Conservation (phyloP, 768 basidiomycete species). For the Lentinus brumalis region DNA sequence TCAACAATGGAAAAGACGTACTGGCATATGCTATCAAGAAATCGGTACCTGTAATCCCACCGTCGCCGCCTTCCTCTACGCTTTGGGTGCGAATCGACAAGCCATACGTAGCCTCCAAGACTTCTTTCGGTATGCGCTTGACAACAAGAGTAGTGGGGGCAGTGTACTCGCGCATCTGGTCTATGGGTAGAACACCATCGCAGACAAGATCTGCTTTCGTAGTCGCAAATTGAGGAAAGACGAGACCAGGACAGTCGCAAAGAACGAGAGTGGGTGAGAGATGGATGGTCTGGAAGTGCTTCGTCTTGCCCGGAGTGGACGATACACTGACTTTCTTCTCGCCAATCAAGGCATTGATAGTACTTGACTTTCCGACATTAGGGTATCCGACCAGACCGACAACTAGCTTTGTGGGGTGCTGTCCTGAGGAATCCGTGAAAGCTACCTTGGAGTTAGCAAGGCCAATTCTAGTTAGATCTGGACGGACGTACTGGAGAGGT, state of each 20-base stretch:
- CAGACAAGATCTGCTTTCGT: conserved; percentile 96
- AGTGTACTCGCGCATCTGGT: conserved; percentile 92
- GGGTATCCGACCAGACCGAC: conserved; percentile 97
- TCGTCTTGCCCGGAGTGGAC: conserved; percentile 96
- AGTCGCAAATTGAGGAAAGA: conserved; percentile 97
- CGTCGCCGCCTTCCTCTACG: conserved; percentile 85
- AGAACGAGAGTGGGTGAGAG: conserved; percentile 85
- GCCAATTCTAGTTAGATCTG: neutral
- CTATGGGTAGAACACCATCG: conserved; percentile 96
- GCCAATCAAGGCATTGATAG: conserved; percentile 94
- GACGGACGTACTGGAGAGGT: conserved; percentile 55
- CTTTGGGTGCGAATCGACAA: conserved; percentile 65
- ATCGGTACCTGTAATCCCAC: conserved; percentile 71
- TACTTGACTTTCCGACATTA: conserved; percentile 98
- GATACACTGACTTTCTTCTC: conserved; percentile 99
- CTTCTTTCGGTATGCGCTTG: conserved; percentile 74
- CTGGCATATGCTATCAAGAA: conserved; percentile 90
- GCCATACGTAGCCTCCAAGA: conserved; percentile 91
- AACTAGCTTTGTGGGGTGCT: conserved; percentile 62
- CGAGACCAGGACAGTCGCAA: conserved; percentile 97
- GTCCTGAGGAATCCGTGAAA: conserved; percentile 60
- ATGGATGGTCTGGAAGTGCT: conserved; percentile 98
- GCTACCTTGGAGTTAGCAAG: conserved; percentile 39
- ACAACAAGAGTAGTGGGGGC: conserved; percentile 81
- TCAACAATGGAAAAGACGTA: conserved; percentile 46